Conservation (phyloP, 2,329 filamentous ascomycete species). For the Sarocladium oryzae region DNA sequence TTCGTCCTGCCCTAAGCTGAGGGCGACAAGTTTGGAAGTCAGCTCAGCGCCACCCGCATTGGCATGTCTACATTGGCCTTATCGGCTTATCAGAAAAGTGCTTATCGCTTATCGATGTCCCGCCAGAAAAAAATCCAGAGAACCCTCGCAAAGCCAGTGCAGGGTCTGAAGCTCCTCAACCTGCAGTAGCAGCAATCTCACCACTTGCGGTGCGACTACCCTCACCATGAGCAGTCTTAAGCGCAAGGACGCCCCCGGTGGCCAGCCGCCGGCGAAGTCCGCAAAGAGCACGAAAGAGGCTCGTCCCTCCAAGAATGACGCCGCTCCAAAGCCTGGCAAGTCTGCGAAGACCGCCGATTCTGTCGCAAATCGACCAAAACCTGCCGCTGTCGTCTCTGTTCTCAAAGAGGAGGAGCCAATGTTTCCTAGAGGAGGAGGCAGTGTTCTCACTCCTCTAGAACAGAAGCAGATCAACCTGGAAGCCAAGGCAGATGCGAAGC, state of each 20-base stretch:
- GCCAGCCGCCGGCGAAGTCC: slow-evolving; percentile 41
- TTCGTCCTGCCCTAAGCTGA: too few species aligned
- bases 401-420: slow-evolving; percentile 75
- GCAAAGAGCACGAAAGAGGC: slow-evolving; percentile 39
- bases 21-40: too few species aligned
- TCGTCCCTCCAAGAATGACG: slow-evolving; percentile 41
- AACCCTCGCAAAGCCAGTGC: slow-evolving; percentile 2
- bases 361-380: slow-evolving; percentile 17
- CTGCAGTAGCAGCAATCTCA: slow-evolving; percentile 2
- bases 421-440: slow-evolving; percentile 89
- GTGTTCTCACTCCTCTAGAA: slow-evolving; percentile 84
- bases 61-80: background rate
- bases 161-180: slow-evolving; percentile 2
- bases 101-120: slow-evolving; percentile 24
- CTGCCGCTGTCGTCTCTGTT: slow-evolving; percentile 34
- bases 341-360: slow-evolving; percentile 18
- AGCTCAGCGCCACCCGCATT: too few species aligned
- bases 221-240: slow-evolving; percentile 49
- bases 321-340: slow-evolving; percentile 22
- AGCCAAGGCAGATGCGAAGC: slow-evolving; percentile 84
- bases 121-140: slow-evolving; percentile 26
- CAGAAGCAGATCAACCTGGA: slow-evolving; percentile 95
- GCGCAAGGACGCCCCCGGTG: slow-evolving; percentile 50
- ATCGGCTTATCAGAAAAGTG: background rate
- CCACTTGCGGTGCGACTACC: slow-evolving; percentile 17